These are phyloP conservation scores for Nothophytophthora sp. DNA, from an alignment of 352 stramenopile genomes.

Conservation along the genomic window DNA sequence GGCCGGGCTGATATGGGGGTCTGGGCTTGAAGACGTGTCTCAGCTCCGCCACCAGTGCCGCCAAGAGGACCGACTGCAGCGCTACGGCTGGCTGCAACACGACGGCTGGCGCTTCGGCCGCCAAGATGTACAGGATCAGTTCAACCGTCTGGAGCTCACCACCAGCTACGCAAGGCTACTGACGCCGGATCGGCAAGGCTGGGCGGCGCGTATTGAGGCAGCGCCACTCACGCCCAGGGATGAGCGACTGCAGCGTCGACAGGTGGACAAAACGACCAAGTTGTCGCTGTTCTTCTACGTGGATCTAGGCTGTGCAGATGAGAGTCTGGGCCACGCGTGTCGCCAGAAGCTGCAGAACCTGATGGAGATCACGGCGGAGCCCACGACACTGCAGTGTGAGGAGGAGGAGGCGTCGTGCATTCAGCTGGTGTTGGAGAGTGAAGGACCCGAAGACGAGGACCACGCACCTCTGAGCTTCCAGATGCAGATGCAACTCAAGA, in stretches of 20 bases:
- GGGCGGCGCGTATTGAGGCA: slow-evolving; percentile 46
- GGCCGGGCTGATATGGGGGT: slow-evolving; percentile 72
- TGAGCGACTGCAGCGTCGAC: slow-evolving; percentile 34
- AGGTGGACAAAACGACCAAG: slow-evolving; percentile 49
- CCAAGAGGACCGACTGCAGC: slow-evolving; percentile 75
- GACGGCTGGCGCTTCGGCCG: slow-evolving; percentile 60
- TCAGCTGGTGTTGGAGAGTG: slow-evolving; percentile 45
- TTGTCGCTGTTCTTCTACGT: slow-evolving; percentile 84
- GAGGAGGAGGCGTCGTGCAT: slow-evolving; percentile 26
- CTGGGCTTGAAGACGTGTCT: slow-evolving; percentile 66
- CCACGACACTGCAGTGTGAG: slow-evolving; percentile 15
- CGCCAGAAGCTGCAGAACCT: slow-evolving; percentile 51
- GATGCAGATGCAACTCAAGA: slow-evolving; percentile 53
- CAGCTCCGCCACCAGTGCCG: slow-evolving; percentile 76
- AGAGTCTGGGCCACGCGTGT: slow-evolving; percentile 51
- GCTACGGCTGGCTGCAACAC: slow-evolving; percentile 83
- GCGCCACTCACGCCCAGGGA: slow-evolving; percentile 46
- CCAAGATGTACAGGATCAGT: slow-evolving; percentile 74
- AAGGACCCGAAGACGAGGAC: slow-evolving; percentile 23
- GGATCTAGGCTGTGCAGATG: slow-evolving; percentile 72
- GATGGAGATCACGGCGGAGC: slow-evolving; percentile 49
- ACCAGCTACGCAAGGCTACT: slow-evolving; percentile 56
- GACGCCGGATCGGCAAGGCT: slow-evolving; percentile 36
- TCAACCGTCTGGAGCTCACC: slow-evolving; percentile 63
- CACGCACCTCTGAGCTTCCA: slow-evolving; percentile 47